Conservation (phyloP, 345 rosid genomes). For the Salix exigua region DNA sequence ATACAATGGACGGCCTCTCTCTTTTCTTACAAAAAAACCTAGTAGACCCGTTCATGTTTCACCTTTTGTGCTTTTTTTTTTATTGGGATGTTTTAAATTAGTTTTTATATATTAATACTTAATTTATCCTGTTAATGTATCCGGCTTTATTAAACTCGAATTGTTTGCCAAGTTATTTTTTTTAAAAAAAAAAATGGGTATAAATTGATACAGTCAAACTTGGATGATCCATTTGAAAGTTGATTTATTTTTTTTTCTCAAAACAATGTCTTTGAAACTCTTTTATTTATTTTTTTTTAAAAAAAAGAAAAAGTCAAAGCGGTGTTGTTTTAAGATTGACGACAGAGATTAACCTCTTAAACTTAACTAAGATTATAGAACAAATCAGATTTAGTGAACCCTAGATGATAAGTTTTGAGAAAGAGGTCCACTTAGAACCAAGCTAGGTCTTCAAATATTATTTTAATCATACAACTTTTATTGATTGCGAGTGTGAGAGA, state of each 20-base stretch:
- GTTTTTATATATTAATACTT: background rate
- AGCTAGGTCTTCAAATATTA: background rate
- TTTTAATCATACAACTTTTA: background rate
- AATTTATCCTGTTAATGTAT: too few species aligned
- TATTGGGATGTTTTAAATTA: background rate
- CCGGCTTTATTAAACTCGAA: too few species aligned
- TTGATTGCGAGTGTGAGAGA: background rate
- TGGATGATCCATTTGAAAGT: too few species aligned
- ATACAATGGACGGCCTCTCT: background rate
- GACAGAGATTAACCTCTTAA: too few species aligned
- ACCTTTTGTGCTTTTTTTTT: background rate
- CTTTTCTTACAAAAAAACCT: background rate
- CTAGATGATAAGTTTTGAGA: background rate
- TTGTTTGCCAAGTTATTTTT: too few species aligned
- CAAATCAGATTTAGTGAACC: background rate
- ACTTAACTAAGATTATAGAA: too few species aligned
- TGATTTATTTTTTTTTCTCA: too few species aligned
- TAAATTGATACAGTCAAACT: too few species aligned
- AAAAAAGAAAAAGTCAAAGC: too few species aligned
- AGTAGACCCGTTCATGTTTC: background rate
- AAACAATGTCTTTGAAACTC: too few species aligned
- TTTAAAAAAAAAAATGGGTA: too few species aligned
- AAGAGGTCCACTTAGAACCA: background rate
- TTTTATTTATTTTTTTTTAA: too few species aligned
- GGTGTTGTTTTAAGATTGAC: rapidly evolving